Base-by-base conservation (phyloP, 345 rosid species). In the Geranium brycei region DNA sequence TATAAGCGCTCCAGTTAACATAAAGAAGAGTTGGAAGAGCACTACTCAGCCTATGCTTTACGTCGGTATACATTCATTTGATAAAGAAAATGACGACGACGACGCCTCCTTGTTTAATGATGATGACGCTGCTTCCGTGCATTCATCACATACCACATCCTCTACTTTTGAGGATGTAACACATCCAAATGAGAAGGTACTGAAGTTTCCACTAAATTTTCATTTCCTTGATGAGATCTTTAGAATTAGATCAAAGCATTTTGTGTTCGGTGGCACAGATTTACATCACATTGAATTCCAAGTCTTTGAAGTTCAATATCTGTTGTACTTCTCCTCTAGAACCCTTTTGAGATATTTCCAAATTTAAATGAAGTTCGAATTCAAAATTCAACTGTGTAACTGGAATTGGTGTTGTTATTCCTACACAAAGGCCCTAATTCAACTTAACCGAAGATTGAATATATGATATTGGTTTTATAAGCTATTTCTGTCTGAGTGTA, bases 11-110 rank as follows among this genome's bases (percentile, higher is more conserved):
- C 85, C 83, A 1, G 73, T 91, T 66, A 81, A 61, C 67, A 78
- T 82, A 58, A 91, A 84, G 80, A 91, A 84, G 73, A 76, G 72
- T 69, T 82, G 83, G 3, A 87, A 72, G 76, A 83, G 76, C 62
- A 68, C 57, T 17, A 75, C 68, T 1, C 87, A 70, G 60, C 71
- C 96, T 10, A 70, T 82, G 68, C 78, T 92, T 73, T 79, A 79
- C 77, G 66, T 89, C 64, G 78, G 73, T 47, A 75, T 92, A 38
- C 85, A 82, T 65, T 85, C 93, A 13, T 79, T 82, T 55, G 85
- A 83, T 60, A 76, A 69, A 17, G 91, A 81, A 23, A 72, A 79
- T 28, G 61, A 78, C 55, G 95, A 83, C 4, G 81, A 81, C 67
- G 83, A 76, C 28, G 28, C 28, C 28, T 23, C 28, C 28, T 23